Percentiles rank a stretch among this genome's conserved stretches.
Evolutionary conservation across 1,284 basidiomycete genomes (phyloP).

Genomic region (Macrocystidia cucumis): DNA sequence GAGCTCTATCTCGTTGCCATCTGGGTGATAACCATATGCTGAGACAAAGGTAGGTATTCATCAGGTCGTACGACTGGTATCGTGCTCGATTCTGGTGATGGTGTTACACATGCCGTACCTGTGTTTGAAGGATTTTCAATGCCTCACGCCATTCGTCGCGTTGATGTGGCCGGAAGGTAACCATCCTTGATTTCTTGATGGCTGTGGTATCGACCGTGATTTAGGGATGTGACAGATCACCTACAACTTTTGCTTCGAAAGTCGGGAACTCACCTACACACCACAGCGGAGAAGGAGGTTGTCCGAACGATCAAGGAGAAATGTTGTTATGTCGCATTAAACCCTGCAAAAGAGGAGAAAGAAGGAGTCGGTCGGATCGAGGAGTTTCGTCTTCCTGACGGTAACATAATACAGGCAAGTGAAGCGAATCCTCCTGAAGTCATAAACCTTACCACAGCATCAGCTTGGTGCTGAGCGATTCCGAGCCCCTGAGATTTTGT

Average conservation of each 20-base stretch:
- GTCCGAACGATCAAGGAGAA: slow-evolving; percentile 98
- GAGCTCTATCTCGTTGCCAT: slow-evolving; percentile 20
- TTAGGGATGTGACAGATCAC: slow-evolving; percentile 93
- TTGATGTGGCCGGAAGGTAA: slow-evolving; percentile 93
- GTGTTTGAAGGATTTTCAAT: slow-evolving; percentile 99
- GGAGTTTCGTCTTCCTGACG: slow-evolving; percentile 94
- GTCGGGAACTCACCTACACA: slow-evolving; percentile 91
- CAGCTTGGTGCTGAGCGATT: slow-evolving; percentile 94
- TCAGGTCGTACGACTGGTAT: slow-evolving; percentile 99
- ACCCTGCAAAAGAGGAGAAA: slow-evolving; percentile 93
- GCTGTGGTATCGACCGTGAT: slow-evolving; percentile 10
- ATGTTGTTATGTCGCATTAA: slow-evolving; percentile 90
- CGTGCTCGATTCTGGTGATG: slow-evolving; percentile 97
- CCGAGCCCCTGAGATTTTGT: slow-evolving; percentile 95
- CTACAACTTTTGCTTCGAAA: slow-evolving; percentile 92
- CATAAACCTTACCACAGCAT: slow-evolving; percentile 7
- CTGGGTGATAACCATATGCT: slow-evolving; percentile 11
- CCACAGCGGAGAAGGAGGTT: slow-evolving; percentile 95
- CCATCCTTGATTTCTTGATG: slow-evolving; percentile 13
- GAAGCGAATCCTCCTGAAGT: slow-evolving; percentile 6
- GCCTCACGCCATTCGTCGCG: slow-evolving; percentile 94
- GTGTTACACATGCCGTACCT: slow-evolving; percentile 97
- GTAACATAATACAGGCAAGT: slow-evolving; percentile 83
- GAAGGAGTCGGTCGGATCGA: slow-evolving; percentile 73
- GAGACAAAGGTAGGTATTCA: slow-evolving; percentile 67